A percentile compares a stretch with the other conserved stretches of the same genome.
phyloP scores from a whole-genome alignment of 2,329 filamentous ascomycete genomes.

The Paracoccidioides brasiliensis region DNA sequence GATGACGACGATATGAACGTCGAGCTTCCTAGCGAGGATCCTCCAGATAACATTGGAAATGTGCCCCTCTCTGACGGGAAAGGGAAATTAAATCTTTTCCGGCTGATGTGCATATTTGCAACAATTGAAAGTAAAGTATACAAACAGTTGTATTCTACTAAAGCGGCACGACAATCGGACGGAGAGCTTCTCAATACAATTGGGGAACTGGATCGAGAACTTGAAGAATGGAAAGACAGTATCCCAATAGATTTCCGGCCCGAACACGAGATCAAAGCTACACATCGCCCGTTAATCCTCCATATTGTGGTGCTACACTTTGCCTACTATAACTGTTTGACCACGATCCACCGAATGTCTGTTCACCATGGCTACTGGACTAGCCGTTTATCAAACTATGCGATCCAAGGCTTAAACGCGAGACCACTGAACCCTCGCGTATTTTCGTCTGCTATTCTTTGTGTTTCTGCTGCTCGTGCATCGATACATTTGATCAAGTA shows the following conservation, averaged over 20 bases:
- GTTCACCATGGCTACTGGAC: conserved; percentile 98
- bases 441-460: conserved; percentile 84
- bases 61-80: conserved; percentile 81
- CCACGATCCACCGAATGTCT: conserved; percentile 96
- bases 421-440: conserved; percentile 83
- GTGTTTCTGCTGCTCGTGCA: conserved; percentile 80
- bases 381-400: conserved; percentile 83
- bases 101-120: conserved; percentile 81
- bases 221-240: conserved; percentile 92
- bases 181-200: conserved; percentile 92
- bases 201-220: conserved; percentile 74
- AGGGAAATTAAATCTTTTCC: conserved; percentile 88
- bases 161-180: conserved; percentile 79
- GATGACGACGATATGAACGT: conserved; percentile 88
- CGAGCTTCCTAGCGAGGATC: conserved; percentile 81
- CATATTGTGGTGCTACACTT: conserved; percentile 93
- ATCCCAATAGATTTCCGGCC: conserved; percentile 96
- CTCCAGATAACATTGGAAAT: conserved; percentile 84
- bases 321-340: conserved; percentile 93
- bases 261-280: conserved; percentile 88
- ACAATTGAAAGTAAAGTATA: conserved; percentile 91
- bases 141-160: conserved; percentile 81
- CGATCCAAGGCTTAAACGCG: conserved; percentile 85
- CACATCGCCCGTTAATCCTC: conserved; percentile 82
- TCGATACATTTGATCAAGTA: conserved; percentile 93